Evolutionary conservation across 176 grass and related monocot genomes (phyloP).

Genomic region (Phoenix roebelenii): DNA sequence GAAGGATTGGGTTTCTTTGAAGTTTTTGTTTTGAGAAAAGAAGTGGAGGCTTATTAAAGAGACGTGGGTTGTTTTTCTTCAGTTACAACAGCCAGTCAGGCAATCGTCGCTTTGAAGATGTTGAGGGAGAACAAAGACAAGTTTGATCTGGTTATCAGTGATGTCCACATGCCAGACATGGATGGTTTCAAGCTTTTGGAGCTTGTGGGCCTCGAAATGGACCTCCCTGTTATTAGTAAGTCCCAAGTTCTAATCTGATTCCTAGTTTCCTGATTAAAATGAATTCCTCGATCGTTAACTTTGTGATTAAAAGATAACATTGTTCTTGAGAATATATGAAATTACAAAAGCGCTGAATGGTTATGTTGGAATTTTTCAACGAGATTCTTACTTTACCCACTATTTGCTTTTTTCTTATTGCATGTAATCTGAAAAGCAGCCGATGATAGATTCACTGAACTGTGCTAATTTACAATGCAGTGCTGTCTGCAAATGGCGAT

Average conservation of each 20-base stretch:
- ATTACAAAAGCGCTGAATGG: no score
- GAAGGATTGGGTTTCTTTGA: not conserved
- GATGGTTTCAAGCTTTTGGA: constrained; percentile 70
- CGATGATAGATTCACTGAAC: no score
- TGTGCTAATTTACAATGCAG: constrained; percentile 14
- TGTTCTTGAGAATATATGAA: no score
- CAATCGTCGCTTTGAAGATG: constrained; percentile 32
- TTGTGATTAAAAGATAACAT: no score
- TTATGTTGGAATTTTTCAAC: no score
- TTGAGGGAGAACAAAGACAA: constrained; percentile 39
- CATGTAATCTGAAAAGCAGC: no score
- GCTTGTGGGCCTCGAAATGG: constrained; percentile 45
- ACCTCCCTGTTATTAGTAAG: constrained; percentile 80
- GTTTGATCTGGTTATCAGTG: constrained; percentile 71
- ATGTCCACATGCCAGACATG: constrained; percentile 57
- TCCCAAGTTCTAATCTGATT: no score
- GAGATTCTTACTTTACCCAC: no score
- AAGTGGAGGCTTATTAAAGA: no score
- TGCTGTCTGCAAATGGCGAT: constrained; percentile 40
- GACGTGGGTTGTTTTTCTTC: constrained; percentile 4
- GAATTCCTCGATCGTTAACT: no score
- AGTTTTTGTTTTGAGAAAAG: not conserved
- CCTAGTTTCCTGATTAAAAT: no score
- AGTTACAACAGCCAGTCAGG: constrained; percentile 34
- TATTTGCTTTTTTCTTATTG: no score